Percentiles rank a stretch among this genome's conserved stretches.
Conservation (phyloP, 2,329 filamentous ascomycete genomes). For the Boeremia lycopersici region DNA sequence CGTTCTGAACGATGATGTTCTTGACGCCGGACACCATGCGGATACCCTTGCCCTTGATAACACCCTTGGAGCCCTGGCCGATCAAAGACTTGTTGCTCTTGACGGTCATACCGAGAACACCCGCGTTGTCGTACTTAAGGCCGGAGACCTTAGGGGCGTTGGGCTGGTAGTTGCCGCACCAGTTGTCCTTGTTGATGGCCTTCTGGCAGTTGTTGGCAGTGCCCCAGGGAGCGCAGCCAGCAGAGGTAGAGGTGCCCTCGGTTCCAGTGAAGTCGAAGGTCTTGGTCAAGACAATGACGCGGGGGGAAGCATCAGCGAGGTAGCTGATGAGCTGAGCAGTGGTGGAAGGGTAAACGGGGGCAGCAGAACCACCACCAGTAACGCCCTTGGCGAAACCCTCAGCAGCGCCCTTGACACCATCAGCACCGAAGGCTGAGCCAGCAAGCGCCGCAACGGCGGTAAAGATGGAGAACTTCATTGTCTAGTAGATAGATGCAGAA, state of each 20-base stretch:
- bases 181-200: constrained; percentile 65
- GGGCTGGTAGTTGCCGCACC: constrained; percentile 62
- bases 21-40: constrained; percentile 49
- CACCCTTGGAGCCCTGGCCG: constrained; percentile 58
- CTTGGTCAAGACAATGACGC: constrained; percentile 65
- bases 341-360: constrained; percentile 30
- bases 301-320: constrained; percentile 59
- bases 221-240: constrained; percentile 61
- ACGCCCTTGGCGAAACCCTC: constrained; percentile 45
- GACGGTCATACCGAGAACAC: constrained; percentile 57
- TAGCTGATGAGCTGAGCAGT: constrained; percentile 63
- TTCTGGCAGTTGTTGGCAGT: constrained; percentile 62
- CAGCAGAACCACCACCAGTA: constrained; percentile 30
- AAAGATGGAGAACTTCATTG: constrained; percentile 30
- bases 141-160: constrained; percentile 54
- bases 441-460: constrained; percentile 25
- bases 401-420: constrained; percentile 33
- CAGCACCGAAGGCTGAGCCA: constrained; percentile 44
- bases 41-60: constrained; percentile 65
- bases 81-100: constrained; percentile 64
- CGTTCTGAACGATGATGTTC: constrained; percentile 60
- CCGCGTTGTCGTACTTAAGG: constrained; percentile 59
- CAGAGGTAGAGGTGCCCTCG: constrained; percentile 59
- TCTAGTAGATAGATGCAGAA: constrained; percentile 35
- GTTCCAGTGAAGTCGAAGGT: constrained; percentile 61